Evolutionary conservation across 495 filamentous ascomycete genomes (phyloP).

Genomic region (Sabuloglossum arenarium): DNA sequence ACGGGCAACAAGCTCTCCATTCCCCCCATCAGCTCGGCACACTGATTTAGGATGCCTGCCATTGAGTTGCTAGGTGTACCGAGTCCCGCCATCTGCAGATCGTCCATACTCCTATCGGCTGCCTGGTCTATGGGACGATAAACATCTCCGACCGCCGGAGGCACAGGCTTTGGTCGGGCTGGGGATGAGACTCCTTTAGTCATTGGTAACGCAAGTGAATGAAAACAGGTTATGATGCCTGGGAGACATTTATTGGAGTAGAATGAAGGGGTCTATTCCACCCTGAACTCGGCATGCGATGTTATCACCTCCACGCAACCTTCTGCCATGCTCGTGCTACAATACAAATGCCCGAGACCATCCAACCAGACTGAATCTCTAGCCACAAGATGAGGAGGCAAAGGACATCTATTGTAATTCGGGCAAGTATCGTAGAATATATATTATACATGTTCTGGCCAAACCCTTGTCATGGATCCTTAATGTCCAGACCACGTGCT

Average conservation of each 20-base stretch:
- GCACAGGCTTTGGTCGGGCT: background rate
- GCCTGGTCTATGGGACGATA: background rate
- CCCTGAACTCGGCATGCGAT: background rate
- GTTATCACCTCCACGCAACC: background rate
- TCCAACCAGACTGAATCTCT: background rate
- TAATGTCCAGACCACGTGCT: background rate
- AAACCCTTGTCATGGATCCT: background rate
- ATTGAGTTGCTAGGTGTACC: conserved; percentile 16
- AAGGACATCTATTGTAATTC: background rate
- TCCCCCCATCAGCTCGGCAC: conserved; percentile 13
- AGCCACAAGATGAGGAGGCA: background rate
- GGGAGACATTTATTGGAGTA: background rate
- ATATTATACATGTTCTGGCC: background rate
- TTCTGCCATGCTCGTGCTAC: too few relatives aligned
- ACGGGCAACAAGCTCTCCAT: conserved; percentile 15
- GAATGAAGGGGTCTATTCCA: background rate
- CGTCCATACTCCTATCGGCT: background rate
- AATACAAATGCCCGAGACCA: background rate
- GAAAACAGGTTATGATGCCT: background rate
- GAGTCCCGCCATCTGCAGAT: conserved; percentile 1
- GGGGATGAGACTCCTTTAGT: background rate
- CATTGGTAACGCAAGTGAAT: background rate
- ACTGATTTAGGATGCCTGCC: conserved; percentile 19
- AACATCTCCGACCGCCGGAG: background rate
- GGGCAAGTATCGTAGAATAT: background rate